These are phyloP conservation scores for Trebouxia gelatinosa DNA, from an alignment of 163 green algal species.

Conservation along the genomic window DNA sequence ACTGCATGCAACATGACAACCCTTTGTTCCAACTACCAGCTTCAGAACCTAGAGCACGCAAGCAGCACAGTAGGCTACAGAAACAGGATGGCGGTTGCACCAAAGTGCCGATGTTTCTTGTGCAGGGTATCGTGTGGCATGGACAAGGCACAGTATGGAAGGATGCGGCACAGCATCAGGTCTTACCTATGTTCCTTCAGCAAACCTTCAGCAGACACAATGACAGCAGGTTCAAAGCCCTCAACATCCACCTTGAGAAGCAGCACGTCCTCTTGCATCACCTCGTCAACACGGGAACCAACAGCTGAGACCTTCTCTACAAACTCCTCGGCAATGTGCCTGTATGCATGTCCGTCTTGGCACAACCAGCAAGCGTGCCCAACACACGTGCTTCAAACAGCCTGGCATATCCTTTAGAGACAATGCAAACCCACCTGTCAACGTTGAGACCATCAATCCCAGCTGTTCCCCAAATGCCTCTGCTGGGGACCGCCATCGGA, in stretches of 20 bases:
- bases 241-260: conserved; percentile 82
- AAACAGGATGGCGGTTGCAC: too few relatives aligned
- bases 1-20: too few relatives aligned
- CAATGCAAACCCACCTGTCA: conserved; percentile 55
- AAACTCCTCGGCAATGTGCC: conserved; percentile 51
- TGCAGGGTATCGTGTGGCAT: too few relatives aligned
- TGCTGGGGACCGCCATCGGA: conserved; percentile 54
- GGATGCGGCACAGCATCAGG: too few relatives aligned
- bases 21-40: too few relatives aligned
- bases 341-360: conserved; percentile 10
- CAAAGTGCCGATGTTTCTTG: too few relatives aligned
- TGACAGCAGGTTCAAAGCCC: conserved; percentile 66
- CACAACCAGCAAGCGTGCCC: too few relatives aligned
- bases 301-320: conserved; percentile 37
- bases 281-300: conserved; percentile 55
- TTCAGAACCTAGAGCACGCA: too few relatives aligned
- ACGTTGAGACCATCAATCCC: conserved; percentile 75
- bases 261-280: conserved; percentile 58
- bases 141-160: not conserved
- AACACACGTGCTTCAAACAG: too few relatives aligned
- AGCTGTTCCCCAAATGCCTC: conserved; percentile 77
- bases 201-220: conserved; percentile 22
- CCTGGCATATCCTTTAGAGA: too few relatives aligned
- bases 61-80: too few relatives aligned
- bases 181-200: conserved; percentile 23